phyloP scores from a whole-genome alignment of 2,329 filamentous ascomycete genomes.

The Neopestalotiopsis rosae region DNA sequence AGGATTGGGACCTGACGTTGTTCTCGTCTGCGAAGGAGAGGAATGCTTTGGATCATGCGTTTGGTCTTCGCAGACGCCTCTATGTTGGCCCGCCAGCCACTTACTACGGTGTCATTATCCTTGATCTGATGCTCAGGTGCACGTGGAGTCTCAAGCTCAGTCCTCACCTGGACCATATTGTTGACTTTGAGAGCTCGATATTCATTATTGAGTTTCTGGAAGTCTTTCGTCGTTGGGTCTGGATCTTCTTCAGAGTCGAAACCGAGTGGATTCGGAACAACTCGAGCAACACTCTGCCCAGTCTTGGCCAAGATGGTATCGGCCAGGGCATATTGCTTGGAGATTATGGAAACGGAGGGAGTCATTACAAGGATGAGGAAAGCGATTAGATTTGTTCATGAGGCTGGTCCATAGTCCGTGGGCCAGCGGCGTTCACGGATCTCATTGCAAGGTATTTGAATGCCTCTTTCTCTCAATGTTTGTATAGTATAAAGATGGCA shows the following conservation, averaged over 20 bases:
- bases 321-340: slow-evolving; percentile 71
- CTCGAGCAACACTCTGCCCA: not conserved
- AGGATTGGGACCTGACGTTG: slow-evolving; percentile 94
- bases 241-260: slow-evolving; percentile 96
- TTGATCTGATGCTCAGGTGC: slow-evolving; percentile 83
- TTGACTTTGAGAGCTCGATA: slow-evolving; percentile 86
- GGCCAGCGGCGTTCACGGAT: not conserved
- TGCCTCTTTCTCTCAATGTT: not conserved
- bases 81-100: slow-evolving; percentile 73
- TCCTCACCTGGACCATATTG: slow-evolving; percentile 80
- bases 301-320: slow-evolving; percentile 29
- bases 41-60: slow-evolving; percentile 70
- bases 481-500: not conserved
- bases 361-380: slow-evolving; percentile 68
- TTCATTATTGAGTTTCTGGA: slow-evolving; percentile 89
- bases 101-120: slow-evolving; percentile 81
- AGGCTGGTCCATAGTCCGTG: not conserved
- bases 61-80: slow-evolving; percentile 76
- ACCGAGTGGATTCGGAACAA: slow-evolving; percentile 81
- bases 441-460: not conserved
- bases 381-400: slow-evolving; percentile 30
- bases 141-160: slow-evolving; percentile 92
- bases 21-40: slow-evolving; percentile 67
- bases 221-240: slow-evolving; percentile 88
- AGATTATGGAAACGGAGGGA: slow-evolving; percentile 48